These are phyloP conservation scores for Phytophthora foliorum DNA, from an alignment of 352 stramenopile species.

Conservation along the genomic window DNA sequence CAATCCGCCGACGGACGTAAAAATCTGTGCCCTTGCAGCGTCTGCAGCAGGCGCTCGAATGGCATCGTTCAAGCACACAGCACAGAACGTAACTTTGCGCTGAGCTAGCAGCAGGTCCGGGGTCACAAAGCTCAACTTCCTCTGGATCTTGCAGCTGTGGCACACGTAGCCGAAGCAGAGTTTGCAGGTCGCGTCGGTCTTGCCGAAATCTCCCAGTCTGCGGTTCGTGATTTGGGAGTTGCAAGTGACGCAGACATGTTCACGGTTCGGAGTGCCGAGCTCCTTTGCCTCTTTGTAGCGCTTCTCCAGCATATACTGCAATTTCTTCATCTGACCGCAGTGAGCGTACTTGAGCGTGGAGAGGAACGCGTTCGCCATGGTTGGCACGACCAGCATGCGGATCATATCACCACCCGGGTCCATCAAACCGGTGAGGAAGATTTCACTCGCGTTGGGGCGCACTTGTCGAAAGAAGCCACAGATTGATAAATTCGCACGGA, in stretches of 20 bases:
- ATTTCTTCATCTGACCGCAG: slow-evolving; percentile 42
- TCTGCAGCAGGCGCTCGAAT: slow-evolving; percentile 30
- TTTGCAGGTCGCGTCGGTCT: slow-evolving; percentile 28
- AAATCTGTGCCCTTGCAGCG: slow-evolving; percentile 37
- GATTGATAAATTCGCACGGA: slow-evolving; percentile 39
- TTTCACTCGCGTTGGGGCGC: slow-evolving; percentile 29
- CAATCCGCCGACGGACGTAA: slow-evolving; percentile 19
- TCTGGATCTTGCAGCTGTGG: slow-evolving; percentile 32
- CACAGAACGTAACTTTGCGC: slow-evolving; percentile 48
- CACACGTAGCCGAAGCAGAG: slow-evolving; percentile 42
- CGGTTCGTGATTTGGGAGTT: slow-evolving; percentile 21
- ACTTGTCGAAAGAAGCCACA: slow-evolving; percentile 44
- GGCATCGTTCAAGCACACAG: slow-evolving; percentile 39
- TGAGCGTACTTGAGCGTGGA: slow-evolving; percentile 39
- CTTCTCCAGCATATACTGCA: slow-evolving; percentile 36
- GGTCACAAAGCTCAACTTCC: slow-evolving; percentile 43
- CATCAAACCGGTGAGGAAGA: slow-evolving; percentile 37
- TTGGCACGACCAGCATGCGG: slow-evolving; percentile 30
- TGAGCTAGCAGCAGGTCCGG: slow-evolving; percentile 33
- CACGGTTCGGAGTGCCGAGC: slow-evolving; percentile 27
- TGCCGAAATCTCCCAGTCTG: slow-evolving; percentile 28
- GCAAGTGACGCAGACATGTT: slow-evolving; percentile 35
- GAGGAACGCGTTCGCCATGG: slow-evolving; percentile 31
- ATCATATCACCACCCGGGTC: slow-evolving; percentile 31
- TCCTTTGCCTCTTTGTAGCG: slow-evolving; percentile 26